Evolutionary conservation across 163 green algal species (phyloP).

Genomic region (Chlorella variabilis): DNA sequence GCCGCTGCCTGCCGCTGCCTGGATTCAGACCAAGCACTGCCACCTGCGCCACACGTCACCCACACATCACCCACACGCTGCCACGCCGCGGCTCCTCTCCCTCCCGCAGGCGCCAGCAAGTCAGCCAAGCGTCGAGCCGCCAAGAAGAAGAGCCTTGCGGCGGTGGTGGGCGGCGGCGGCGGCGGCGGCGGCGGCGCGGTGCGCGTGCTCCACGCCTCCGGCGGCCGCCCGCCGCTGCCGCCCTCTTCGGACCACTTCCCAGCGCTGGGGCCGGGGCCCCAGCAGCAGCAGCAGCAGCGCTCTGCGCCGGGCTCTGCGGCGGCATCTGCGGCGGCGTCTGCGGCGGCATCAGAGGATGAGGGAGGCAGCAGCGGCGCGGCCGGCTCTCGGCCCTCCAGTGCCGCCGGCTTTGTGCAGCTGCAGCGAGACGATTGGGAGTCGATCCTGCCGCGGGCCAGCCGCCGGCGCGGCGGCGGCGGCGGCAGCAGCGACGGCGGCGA

Average conservation of each 20-base stretch:
- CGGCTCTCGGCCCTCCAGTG: background rate
- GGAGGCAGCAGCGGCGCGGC: background rate
- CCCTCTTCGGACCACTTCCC: conserved; percentile 3
- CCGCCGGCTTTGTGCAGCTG: background rate
- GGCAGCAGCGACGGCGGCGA: background rate
- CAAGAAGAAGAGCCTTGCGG: conserved; percentile 51
- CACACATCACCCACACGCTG: too few species aligned
- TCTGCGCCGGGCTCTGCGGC: background rate
- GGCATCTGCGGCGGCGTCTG: conserved; percentile 23
- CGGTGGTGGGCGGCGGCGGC: conserved; percentile 37
- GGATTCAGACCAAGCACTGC: too few species aligned
- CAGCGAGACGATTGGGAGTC: conserved; percentile 29
- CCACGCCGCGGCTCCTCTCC: too few species aligned
- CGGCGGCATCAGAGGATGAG: too few species aligned
- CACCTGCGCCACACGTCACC: too few species aligned
- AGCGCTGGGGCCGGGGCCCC: background rate
- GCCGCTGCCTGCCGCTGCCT: background rate
- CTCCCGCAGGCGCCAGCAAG: conserved; percentile 52
- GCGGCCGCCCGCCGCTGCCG: conserved; percentile 19
- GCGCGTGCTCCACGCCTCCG: conserved; percentile 41
- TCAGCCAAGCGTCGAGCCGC: conserved; percentile 50
- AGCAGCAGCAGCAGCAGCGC: background rate
- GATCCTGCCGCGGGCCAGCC: background rate
- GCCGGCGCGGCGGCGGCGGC: background rate
- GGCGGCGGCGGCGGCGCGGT: conserved; percentile 20